Evolutionary conservation across 192 early-diverging fungal genomes (phyloP), one percentile per base, ranked within the genome.

Genomic region (Thamnidium elegans): DNA sequence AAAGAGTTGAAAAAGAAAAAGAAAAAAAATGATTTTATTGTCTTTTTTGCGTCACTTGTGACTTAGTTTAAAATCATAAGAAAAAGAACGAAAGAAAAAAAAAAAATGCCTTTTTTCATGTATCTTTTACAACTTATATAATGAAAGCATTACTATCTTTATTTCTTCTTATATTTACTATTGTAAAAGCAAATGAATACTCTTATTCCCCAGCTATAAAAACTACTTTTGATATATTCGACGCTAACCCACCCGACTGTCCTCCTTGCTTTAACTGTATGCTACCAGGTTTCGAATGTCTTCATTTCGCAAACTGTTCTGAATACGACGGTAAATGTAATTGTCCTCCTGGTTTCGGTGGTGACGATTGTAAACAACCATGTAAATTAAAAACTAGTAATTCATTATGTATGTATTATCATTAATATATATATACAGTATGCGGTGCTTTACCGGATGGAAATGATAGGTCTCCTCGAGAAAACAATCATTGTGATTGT

Each of bases 191-290:
- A 48, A 19, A 48, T 15, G 17, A 48, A 5, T 48, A 48, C 14
- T 4, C 13, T 5, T 48, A 14, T n/a, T 19, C 46, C 2, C 17
- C 46, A 15, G 1, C 46, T 6, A 48, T 48, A 17, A 14, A 48
- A 48, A 7, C 46, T 6, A 48, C 15, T 9, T 19, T 48, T 14
- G 17, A 14, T 48, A 5, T 48, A 48, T 48, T 48, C 14, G 17
- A 48, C 8, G 13, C 46, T 4, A 15, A 11, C 2, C 3, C 3
- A 7, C 45, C 45, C 3, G 82, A 88, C 15, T 90, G 90, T 45
- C 90, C 90, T 1, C 84, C 88, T 19, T 94, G 92, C 68, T 94
- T 94, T 74, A 92, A 94, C 76, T 94, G 92, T 74, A 79, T 89
- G 31, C 77, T 92, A 36, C 86, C 86, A 14, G 81, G 80, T 1